Conservation (phyloP, 176 grass and related monocot species). For the Melocanna baccifera region DNA sequence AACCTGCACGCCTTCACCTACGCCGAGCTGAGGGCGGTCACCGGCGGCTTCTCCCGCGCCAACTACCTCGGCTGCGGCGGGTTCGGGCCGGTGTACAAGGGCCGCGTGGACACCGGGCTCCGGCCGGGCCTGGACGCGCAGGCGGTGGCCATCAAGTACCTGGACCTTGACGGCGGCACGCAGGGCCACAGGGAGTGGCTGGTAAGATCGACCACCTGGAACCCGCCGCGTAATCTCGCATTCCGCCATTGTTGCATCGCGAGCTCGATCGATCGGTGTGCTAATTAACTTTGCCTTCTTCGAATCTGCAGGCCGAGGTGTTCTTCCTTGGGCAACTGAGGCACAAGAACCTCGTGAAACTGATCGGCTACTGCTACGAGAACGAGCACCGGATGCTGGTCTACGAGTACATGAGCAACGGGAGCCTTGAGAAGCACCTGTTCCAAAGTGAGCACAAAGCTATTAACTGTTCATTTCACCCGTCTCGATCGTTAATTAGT, state of each 20-base stretch:
- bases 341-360: constrained; percentile 58
- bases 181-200: constrained; percentile 90
- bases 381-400: constrained; percentile 85
- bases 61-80: constrained; percentile 82
- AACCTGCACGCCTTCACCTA: constrained; percentile 69
- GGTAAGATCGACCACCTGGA: constrained; percentile 22
- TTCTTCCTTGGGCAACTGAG: constrained; percentile 78
- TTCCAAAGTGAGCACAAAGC: constrained; percentile 56
- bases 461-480: not conserved
- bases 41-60: constrained; percentile 49
- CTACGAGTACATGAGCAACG: constrained; percentile 67
- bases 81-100: constrained; percentile 69
- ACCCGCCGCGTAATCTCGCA: not conserved
- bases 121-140: constrained; percentile 49
- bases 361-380: constrained; percentile 81
- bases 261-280: not conserved
- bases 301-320: constrained; percentile 58
- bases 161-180: constrained; percentile 61
- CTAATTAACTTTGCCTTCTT: not conserved
- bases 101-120: constrained; percentile 42
- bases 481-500: not conserved
- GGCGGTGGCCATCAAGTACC: constrained; percentile 76
- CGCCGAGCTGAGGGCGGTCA: constrained; percentile 51
- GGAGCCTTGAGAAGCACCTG: constrained; percentile 79
- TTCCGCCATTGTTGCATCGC: not conserved